These are phyloP conservation scores for Chenopodium berlandieri DNA, from an alignment of 148 eudicot species.

Conservation along the genomic window DNA sequence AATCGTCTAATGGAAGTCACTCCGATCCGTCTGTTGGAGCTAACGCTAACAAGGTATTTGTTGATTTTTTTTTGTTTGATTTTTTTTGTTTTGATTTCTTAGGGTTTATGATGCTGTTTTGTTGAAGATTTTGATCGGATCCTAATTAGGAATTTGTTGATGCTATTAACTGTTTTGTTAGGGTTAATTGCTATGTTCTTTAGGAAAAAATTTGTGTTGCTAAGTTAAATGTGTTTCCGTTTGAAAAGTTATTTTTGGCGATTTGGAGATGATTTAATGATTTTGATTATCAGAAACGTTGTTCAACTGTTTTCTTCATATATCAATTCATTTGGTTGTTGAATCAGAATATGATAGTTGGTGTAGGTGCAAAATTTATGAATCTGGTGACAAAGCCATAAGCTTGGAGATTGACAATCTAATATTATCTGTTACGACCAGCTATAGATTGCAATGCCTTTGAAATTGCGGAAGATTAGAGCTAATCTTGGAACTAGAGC, in stretches of 20 bases:
- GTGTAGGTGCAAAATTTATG: neutral
- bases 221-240: neutral
- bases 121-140: neutral
- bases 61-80: conserved; percentile 6
- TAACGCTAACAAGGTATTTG: conserved; percentile 54
- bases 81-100: conserved; percentile 5
- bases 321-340: neutral
- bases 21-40: conserved; percentile 53
- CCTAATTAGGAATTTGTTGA: neutral
- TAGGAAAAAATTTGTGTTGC: neutral
- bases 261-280: neutral
- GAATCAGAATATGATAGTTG: neutral
- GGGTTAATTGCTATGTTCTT: neutral
- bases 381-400: neutral
- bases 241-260: neutral
- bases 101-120: neutral
- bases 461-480: neutral
- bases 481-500: neutral
- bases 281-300: neutral
- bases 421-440: neutral
- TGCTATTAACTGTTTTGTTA: neutral
- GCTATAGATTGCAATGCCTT: neutral
- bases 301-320: neutral
- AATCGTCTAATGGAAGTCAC: conserved; percentile 51
- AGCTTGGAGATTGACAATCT: neutral